Evolutionary conservation across 345 rosid species (phyloP), one percentile per base, ranked within the genome.

Genomic region (Microthlaspi erraticum): DNA sequence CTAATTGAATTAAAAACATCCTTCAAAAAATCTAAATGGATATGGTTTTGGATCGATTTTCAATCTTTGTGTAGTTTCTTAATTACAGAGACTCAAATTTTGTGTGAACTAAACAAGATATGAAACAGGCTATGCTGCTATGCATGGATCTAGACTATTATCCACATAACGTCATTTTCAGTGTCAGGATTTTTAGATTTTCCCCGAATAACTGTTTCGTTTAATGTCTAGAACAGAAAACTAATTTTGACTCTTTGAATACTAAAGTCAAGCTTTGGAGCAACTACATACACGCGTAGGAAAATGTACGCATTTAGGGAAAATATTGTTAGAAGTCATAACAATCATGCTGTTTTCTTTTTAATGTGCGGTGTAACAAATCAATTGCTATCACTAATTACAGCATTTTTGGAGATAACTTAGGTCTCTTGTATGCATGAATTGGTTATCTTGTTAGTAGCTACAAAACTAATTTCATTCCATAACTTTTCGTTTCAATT

Each of bases 381-480:
- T 67, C 68, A 52, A 43, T 60, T 59, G 32, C 45, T 57, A 51
- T 74, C 68, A 59, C 63, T 74, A 58, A 50, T 58, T 59, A 41
- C 68, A 49, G 59, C 14, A 42, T 31, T 26, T 20, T 60, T 58
- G 20, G 67, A 50, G 67, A 60, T 33, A 50, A 67, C 68, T 51
- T 60, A 61, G 36, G 37, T 34, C 6, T 17, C 26, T 34, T 34
- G 54, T 42, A 32, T 49, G n/a, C n/a, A n/a, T n/a, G 44, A 46
- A 53, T 60, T n/a, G 41, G 78, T 67, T 74, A 60, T 74, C 54
- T 66, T 33, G 68, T 67, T 74, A 66, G 62, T 59, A 60, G 42
- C 68, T 68, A 43, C 64, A 74, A 23, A 67, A 67, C 78, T 43
- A 74, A 52, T 45, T 60, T 36, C 19, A 50, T 60, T 52, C 18